Percentiles rank a stretch among this genome's conserved stretches.
phyloP scores from a whole-genome alignment of 805 yeast genomes.

The Blastobotrys chiropterorum region DNA sequence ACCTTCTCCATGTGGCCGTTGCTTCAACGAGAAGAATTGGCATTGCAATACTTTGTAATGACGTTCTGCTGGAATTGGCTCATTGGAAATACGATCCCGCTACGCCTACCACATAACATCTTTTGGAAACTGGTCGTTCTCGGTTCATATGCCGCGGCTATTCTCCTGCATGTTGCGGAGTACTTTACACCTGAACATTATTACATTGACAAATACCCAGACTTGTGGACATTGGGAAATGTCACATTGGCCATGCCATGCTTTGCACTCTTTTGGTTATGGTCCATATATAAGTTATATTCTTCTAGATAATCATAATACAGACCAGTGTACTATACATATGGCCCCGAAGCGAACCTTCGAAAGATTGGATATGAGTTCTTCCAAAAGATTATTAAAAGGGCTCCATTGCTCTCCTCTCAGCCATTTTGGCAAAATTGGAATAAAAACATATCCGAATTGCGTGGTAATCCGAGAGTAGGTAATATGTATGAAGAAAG shows the following conservation, averaged over 20 bases:
- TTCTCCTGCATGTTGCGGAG: conserved; percentile 51
- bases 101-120: conserved; percentile 40
- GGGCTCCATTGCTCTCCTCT: conserved; percentile 25
- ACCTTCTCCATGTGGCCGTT: conserved; percentile 86
- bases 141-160: conserved; percentile 47
- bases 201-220: conserved; percentile 50
- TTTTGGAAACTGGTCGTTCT: conserved; percentile 47
- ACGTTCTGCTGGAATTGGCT: conserved; percentile 71
- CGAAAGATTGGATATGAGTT: not conserved
- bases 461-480: conserved; percentile 24
- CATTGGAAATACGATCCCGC: conserved; percentile 38
- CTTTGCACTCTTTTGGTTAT: conserved; percentile 71
- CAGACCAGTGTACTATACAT: conserved; percentile 4
- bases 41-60: conserved; percentile 62
- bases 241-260: conserved; percentile 68
- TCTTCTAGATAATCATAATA: conserved; percentile 4
- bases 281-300: conserved; percentile 59
- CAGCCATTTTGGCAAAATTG: conserved; percentile 26
- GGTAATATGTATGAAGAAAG: conserved; percentile 10
- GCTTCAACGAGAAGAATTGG: conserved; percentile 65
- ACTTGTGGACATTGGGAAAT: conserved; percentile 78
- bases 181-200: conserved; percentile 43
- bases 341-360: conserved; percentile 30
- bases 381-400: conserved; percentile 11
- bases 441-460: conserved; percentile 12